Evolutionary conservation across 805 yeast species (phyloP).

Genomic region (Candida nemodendra): DNA sequence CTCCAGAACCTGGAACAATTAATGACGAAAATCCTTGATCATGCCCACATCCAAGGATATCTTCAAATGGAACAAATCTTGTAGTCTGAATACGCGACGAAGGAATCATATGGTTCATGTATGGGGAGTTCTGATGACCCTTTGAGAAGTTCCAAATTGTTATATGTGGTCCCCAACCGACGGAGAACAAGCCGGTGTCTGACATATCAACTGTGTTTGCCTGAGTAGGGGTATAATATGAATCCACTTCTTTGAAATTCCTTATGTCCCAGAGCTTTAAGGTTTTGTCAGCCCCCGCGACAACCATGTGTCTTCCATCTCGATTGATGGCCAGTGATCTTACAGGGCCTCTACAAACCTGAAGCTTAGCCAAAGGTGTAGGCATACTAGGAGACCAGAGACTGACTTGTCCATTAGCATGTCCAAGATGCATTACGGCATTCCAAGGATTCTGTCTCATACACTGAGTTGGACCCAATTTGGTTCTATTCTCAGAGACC

Average conservation of each 20-base stretch:
- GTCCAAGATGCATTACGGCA: conserved; percentile 92
- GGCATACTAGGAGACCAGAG: conserved; percentile 92
- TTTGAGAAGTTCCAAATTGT: conserved; percentile 86
- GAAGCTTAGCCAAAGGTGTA: conserved; percentile 79
- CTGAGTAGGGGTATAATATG: conserved; percentile 78
- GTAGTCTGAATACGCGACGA: conserved; percentile 69
- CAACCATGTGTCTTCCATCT: conserved; percentile 92
- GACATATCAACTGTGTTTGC: conserved; percentile 78
- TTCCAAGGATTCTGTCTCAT: conserved; percentile 94
- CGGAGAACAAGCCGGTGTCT: conserved; percentile 81
- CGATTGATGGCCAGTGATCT: conserved; percentile 83
- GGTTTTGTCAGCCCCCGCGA: conserved; percentile 81
- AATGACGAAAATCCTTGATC: conserved; percentile 74
- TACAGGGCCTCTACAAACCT: conserved; percentile 83
- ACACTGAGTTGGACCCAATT: conserved; percentile 84
- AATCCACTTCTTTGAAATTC: conserved; percentile 70
- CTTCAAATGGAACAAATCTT: conserved; percentile 91
- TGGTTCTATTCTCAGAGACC: conserved; percentile 81
- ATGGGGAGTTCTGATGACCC: conserved; percentile 72
- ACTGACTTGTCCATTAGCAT: conserved; percentile 87
- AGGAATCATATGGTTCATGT: conserved; percentile 86
- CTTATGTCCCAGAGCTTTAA: conserved; percentile 93
- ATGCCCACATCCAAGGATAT: conserved; percentile 90
- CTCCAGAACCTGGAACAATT: conserved; percentile 95
- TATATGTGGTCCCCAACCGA: conserved; percentile 96